Base-by-base conservation (phyloP, 2,329 filamentous ascomycete species). In the Trichoderma sp. region DNA sequence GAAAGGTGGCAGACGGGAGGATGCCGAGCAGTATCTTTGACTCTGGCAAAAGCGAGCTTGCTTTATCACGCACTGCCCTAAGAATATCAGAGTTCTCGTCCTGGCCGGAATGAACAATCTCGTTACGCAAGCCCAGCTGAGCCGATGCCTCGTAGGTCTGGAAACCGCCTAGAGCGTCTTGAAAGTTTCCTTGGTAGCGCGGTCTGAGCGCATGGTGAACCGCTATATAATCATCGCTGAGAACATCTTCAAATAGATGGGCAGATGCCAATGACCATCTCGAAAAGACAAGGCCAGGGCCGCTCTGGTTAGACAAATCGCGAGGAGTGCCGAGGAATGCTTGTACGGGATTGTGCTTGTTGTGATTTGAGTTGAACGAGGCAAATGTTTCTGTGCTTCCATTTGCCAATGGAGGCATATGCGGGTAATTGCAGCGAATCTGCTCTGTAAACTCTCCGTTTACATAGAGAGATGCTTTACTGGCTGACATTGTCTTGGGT, bases 71-170 rank as follows among this genome's bases (percentile, higher is more conserved):
- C 59, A 97, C 96, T 13, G 94, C 95, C 73, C 89, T 89, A 58
- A 97, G 87, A 63, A 99, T 97, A 74, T 98, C 95, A 1, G 96
- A 98, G 61, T 88, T 89, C 71, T 97, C 93, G 72, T 97, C 93
- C 76, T 94, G 96, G 14, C 94, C 94, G 1, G 93, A 91, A 79
- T 97, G 92, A 47, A 97, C 85, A 63, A 94, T 88, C 76, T 99
- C 96, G 75, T 98, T 98, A 57, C 95, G 91, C 65, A 97, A 86
- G 70, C 96, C 96, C 49, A 99, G 83, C 66, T 92, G 90, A 8
- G 96, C 95, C 1, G 96, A 98, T 7, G 96, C 95, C 75, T 92
- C 89, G 77, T 99, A 99, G 0, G 96, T 99, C 77, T 98, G 94
- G 76, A 99, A 97, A 1, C 94, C 95, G 5, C 96, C 96, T 16